Evolutionary conservation across 805 yeast genomes (phyloP), one percentile per base, ranked within the genome.

Genomic region (Candida manassasensis): DNA sequence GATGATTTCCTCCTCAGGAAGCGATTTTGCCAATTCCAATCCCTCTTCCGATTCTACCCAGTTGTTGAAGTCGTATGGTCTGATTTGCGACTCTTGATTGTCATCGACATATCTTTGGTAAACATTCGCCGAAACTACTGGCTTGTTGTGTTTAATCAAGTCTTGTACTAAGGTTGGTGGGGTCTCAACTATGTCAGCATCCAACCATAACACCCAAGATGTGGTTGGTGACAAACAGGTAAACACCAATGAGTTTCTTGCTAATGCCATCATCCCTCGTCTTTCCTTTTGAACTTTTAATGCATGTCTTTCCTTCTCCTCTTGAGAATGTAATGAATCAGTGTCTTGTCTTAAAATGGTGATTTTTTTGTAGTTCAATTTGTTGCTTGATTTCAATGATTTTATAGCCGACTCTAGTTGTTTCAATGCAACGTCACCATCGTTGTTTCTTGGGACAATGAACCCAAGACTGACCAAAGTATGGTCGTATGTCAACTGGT

Each of bases 121-220:
- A 47, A 95, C 94, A 60, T 93, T 93, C 15, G 97, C 97, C 2
- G 93, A 83, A 19, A 93, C 60, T 8, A 93, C 84, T 3, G 96
- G 87, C 57, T 83, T 86, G 58, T 90, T 77, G 59, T 88, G 96
- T 8, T 71, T 53, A 12, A 90, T 79, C 73, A 93, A 63, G 55
- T 90, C 97, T 64, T 93, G 95, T 43, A 93, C 75, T 49, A 93
- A 63, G 12, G 84, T 77, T 10, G 74, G 61, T 12, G 96, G 95
- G 4, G 96, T 77, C 61, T 93, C 99, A 21, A 89, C 74, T 29
- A 93, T 81, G 61, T 93, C 99, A 2, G 95, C 81, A 60, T 93
- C 99, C 47, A 93, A 67, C 99, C 99, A 93, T 34, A 93, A 66
- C 13, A 90, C 84, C 98, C 98, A 93, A 15, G 94, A 78, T 2